Evolutionary conservation across 2,329 filamentous ascomycete genomes (phyloP).

Genomic region (Byssothecium circinans): DNA sequence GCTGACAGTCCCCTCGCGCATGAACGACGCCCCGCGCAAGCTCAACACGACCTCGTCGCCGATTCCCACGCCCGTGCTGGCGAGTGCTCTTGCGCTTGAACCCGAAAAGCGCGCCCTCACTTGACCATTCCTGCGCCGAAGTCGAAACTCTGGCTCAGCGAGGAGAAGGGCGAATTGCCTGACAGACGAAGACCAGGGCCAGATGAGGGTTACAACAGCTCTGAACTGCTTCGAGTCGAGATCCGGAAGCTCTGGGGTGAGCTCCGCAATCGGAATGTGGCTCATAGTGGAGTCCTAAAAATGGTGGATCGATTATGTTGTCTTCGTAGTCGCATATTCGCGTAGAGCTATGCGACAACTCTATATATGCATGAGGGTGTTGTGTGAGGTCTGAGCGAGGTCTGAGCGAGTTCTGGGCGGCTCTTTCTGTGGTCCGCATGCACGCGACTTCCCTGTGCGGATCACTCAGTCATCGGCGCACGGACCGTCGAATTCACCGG

Average conservation of each 20-base stretch:
- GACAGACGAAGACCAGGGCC: conserved; percentile 84
- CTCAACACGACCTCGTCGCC: conserved; percentile 74
- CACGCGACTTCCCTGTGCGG: conserved; percentile 11
- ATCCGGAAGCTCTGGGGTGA: conserved; percentile 33
- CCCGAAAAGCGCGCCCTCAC: conserved; percentile 76
- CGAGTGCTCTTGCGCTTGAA: conserved; percentile 68
- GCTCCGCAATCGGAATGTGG: conserved; percentile 33
- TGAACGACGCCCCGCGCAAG: conserved; percentile 70
- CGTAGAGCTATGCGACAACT: neutral
- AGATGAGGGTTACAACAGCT: conserved; percentile 80
- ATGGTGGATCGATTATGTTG: conserved; percentile 6
- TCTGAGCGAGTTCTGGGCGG: conserved; percentile 7
- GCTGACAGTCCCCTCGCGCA: conserved; percentile 55
- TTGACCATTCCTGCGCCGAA: conserved; percentile 76
- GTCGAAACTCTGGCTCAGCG: conserved; percentile 79
- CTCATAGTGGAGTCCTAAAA: conserved; percentile 24
- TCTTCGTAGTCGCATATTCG: neutral
- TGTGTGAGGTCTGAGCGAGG: neutral
- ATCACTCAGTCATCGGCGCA: conserved; percentile 5
- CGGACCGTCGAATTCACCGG: neutral
- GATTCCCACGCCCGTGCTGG: conserved; percentile 69
- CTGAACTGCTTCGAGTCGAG: conserved; percentile 52
- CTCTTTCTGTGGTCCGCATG: conserved; percentile 11
- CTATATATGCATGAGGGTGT: neutral
- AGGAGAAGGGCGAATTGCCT: conserved; percentile 76